Conservation (phyloP, 2,329 filamentous ascomycete genomes). For the Xylariaceae sp. region DNA sequence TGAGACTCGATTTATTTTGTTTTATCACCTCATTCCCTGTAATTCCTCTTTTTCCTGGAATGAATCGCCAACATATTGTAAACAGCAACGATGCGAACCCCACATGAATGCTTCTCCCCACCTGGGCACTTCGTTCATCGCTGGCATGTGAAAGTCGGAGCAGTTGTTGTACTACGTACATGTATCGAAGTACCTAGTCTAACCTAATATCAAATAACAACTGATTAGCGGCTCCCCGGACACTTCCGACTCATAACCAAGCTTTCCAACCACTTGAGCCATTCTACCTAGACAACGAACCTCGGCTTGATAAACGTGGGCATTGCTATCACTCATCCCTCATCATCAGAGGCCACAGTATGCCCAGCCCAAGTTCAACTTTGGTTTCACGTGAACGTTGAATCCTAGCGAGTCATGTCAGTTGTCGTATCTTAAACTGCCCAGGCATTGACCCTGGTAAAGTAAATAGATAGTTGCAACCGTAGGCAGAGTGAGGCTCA, state of each 20-base stretch:
- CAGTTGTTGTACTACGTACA: no score
- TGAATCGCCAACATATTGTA: background rate
- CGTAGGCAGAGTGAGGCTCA: conserved; percentile 9
- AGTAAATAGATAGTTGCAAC: no score
- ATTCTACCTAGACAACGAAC: conserved; percentile 1
- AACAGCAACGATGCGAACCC: background rate
- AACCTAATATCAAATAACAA: no score
- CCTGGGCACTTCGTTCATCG: background rate
- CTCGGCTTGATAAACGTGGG: conserved; percentile 25
- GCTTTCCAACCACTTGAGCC: background rate
- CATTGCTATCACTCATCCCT: background rate
- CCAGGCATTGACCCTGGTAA: no score
- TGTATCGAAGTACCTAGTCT: no score
- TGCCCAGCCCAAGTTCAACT: no score
- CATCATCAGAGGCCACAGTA: conserved; percentile 1
- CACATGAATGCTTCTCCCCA: background rate
- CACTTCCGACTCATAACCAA: conserved; percentile 4
- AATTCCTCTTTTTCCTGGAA: background rate
- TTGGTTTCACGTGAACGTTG: conserved; percentile 5
- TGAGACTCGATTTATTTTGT: no score
- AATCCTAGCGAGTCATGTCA: conserved; percentile 15
- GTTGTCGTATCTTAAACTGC: background rate
- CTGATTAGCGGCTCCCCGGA: no score
- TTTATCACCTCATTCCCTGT: background rate
- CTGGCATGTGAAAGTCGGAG: conserved; percentile 20